Conservation (phyloP, 1,284 basidiomycete genomes). For the Amylostereum areolatum region DNA sequence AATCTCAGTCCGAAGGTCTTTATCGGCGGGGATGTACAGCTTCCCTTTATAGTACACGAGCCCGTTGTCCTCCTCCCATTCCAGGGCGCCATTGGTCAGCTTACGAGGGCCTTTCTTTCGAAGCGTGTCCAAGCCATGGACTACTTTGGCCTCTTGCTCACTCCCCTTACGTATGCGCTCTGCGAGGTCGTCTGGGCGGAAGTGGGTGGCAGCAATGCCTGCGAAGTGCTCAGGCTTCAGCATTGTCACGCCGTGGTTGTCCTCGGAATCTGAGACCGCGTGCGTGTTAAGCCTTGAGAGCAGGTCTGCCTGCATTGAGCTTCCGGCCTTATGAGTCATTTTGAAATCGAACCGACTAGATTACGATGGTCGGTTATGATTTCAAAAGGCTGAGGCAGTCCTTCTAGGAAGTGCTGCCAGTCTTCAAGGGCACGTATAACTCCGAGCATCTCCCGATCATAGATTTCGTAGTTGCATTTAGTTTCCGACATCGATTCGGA, state of each 20-base stretch:
- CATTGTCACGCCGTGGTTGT: not conserved
- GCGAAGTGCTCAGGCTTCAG: not conserved
- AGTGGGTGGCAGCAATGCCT: not conserved
- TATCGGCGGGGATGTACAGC: not conserved
- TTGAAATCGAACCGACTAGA: no score
- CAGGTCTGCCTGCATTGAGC: no score
- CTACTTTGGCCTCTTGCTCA: not conserved
- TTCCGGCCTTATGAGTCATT: no score
- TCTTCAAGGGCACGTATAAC: slow-evolving; percentile 14
- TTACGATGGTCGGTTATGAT: not conserved
- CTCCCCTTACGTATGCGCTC: not conserved
- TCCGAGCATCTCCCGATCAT: slow-evolving; percentile 30
- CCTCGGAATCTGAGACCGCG: not conserved
- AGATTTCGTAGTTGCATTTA: slow-evolving; percentile 25
- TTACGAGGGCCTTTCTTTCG: not conserved
- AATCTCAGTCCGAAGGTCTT: not conserved
- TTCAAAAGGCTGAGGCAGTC: not conserved
- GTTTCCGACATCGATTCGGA: slow-evolving; percentile 9
- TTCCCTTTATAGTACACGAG: not conserved
- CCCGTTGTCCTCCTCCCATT: not conserved
- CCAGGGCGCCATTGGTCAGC: not conserved
- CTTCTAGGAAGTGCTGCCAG: not conserved
- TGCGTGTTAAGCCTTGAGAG: no score
- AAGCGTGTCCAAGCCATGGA: not conserved
- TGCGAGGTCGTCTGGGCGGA: not conserved